Evolutionary conservation across 108 stramenopile genomes (phyloP).

Genomic region (Chaetoceros muelleri): DNA sequence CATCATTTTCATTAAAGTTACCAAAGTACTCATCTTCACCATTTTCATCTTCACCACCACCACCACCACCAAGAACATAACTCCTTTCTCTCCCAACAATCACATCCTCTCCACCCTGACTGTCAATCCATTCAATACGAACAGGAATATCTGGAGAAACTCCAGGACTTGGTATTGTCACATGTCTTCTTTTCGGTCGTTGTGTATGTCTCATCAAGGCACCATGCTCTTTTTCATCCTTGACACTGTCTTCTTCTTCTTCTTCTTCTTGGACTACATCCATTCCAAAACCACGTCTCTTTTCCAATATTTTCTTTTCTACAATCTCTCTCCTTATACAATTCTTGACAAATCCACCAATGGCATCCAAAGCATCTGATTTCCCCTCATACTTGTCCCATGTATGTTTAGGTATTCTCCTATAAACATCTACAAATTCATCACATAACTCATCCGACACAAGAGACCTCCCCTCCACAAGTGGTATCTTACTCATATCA

Average conservation of each 20-base stretch:
- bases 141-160: neutral
- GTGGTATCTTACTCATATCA: neutral
- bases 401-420: neutral
- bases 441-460: slow-evolving; percentile 5
- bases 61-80: neutral
- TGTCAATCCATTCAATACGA: neutral
- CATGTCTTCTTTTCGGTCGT: too few relatives aligned
- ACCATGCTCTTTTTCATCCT: slow-evolving; percentile 7
- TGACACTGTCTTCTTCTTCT: slow-evolving; percentile 13
- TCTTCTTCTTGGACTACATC: slow-evolving; percentile 3
- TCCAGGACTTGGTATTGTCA: neutral
- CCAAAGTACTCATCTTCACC: slow-evolving; percentile 3
- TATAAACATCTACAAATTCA: neutral
- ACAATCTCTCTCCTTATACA: neutral
- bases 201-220: neutral
- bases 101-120: neutral
- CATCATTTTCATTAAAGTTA: slow-evolving; percentile 1
- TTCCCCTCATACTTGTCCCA: slow-evolving; percentile 1
- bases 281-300: neutral
- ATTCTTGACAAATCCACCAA: slow-evolving; percentile 3
- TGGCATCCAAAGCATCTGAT: neutral
- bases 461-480: neutral
- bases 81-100: neutral
- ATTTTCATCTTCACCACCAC: neutral
- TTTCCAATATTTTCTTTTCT: neutral